A percentile compares a stretch with the other conserved stretches of the same genome.
phyloP scores from a whole-genome alignment of 805 yeast species.

The Schwanniomyces sp. region DNA sequence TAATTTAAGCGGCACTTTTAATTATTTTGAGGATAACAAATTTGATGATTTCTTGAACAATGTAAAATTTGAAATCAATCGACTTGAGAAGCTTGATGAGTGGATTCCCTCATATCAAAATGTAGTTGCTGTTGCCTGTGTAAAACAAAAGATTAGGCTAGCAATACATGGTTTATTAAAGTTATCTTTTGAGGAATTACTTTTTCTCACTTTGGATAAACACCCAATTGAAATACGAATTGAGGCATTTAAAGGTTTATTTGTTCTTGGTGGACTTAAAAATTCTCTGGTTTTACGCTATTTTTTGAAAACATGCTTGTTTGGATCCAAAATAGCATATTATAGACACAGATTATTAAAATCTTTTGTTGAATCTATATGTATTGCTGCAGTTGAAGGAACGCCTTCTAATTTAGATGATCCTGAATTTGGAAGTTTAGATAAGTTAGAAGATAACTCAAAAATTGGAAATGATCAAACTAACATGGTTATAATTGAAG shows the following conservation, averaged over 20 bases:
- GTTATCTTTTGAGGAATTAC: conserved; percentile 53
- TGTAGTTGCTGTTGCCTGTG: conserved; percentile 53
- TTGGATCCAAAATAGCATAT: conserved; percentile 52
- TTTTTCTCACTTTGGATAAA: conserved; percentile 51
- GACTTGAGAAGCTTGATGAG: conserved; percentile 76
- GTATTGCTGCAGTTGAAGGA: conserved; percentile 67
- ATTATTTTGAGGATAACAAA: conserved; percentile 4
- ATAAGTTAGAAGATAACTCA: conserved; percentile 23
- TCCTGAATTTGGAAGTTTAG: conserved; percentile 53
- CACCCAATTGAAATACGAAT: conserved; percentile 54
- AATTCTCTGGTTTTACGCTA: conserved; percentile 61
- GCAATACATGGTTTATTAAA: conserved; percentile 54
- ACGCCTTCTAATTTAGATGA: conserved; percentile 60
- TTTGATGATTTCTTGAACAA: conserved; percentile 18
- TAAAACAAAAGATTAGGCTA: conserved; percentile 59
- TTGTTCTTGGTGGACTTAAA: conserved; percentile 75
- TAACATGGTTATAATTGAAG: conserved; percentile 59
- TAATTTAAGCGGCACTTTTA: background rate
- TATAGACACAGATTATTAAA: conserved; percentile 51
- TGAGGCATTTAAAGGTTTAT: conserved; percentile 67
- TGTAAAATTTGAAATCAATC: conserved; percentile 63
- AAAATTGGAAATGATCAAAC: conserved; percentile 21
- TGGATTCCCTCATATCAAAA: conserved; percentile 79
- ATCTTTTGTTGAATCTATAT: conserved; percentile 52
- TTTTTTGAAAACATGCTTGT: conserved; percentile 54